Evolutionary conservation across 1,284 basidiomycete species (phyloP).

Genomic region (Ganoderma lingzhi): DNA sequence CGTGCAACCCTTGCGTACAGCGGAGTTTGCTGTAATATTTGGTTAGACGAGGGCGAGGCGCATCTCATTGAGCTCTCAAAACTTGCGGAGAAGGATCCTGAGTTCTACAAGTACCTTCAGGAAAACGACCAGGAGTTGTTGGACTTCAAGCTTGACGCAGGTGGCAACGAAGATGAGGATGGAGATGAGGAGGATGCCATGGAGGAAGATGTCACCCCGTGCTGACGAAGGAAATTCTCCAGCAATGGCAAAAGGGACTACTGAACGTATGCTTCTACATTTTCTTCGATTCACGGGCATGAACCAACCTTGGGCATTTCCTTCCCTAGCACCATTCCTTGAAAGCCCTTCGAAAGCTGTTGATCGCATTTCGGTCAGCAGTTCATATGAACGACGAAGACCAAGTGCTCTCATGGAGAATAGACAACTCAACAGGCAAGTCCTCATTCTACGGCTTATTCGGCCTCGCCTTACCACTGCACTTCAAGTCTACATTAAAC

Average conservation of each 20-base stretch:
- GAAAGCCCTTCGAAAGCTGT: slow-evolving; percentile 83
- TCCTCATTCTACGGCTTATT: neutral
- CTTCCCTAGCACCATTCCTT: slow-evolving; percentile 80
- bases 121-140: slow-evolving; percentile 94
- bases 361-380: slow-evolving; percentile 91
- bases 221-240: slow-evolving; percentile 81
- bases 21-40: neutral
- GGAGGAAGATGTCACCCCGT: slow-evolving; percentile 57
- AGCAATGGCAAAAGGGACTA: slow-evolving; percentile 91
- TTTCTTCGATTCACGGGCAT: neutral
- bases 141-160: slow-evolving; percentile 66
- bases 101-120: slow-evolving; percentile 98
- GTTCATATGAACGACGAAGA: slow-evolving; percentile 91
- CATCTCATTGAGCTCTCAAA: slow-evolving; percentile 89
- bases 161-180: slow-evolving; percentile 48
- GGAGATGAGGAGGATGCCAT: slow-evolving; percentile 49
- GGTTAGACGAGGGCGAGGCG: slow-evolving; percentile 68
- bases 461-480: neutral
- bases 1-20: slow-evolving; percentile 12
- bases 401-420: slow-evolving; percentile 79
- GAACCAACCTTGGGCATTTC: neutral
- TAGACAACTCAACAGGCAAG: slow-evolving; percentile 80
- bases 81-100: slow-evolving; percentile 95
- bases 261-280: slow-evolving; percentile 69
- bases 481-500: slow-evolving; percentile 86